Evolutionary conservation across 1,284 basidiomycete species (phyloP).

Genomic region (Cryptococcus deneoformans): DNA sequence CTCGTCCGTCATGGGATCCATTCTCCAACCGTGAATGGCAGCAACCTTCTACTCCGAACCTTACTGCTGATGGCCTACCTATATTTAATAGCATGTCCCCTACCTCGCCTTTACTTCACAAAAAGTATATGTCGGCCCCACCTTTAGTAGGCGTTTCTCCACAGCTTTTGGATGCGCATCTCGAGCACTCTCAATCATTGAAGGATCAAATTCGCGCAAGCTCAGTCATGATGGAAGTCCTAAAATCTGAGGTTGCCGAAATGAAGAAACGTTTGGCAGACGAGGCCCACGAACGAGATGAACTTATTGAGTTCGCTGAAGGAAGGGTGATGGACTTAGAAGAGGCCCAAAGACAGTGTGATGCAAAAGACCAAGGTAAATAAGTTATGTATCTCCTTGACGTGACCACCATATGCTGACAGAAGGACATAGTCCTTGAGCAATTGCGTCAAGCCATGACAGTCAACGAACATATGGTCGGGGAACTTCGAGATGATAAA

Average conservation of each 20-base stretch:
- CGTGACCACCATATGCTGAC: neutral
- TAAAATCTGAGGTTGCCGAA: conserved; percentile 13
- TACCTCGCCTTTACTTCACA: neutral
- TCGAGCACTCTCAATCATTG: conserved; percentile 17
- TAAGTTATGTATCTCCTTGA: neutral
- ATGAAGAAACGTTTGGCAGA: conserved; percentile 6
- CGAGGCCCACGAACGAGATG: conserved; percentile 9
- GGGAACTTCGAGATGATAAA: conserved; percentile 16
- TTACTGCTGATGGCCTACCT: conserved; percentile 8
- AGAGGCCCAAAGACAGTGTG: conserved; percentile 5
- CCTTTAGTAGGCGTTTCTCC: conserved; percentile 12
- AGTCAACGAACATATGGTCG: conserved; percentile 27
- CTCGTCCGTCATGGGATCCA: neutral
- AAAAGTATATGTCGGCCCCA: conserved; percentile 21
- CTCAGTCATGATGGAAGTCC: conserved; percentile 13
- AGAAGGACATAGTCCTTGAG: conserved; percentile 11
- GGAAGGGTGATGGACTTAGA: conserved; percentile 6
- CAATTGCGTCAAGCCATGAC: conserved; percentile 21
- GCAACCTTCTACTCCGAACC: conserved; percentile 1
- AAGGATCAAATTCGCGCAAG: conserved; percentile 18
- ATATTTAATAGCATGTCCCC: neutral
- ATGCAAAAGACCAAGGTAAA: conserved; percentile 6
- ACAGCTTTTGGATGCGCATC: conserved; percentile 17
- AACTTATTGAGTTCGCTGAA: conserved; percentile 3
- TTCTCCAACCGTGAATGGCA: neutral